Percentiles rank a stretch among this genome's conserved stretches.
These are phyloP conservation scores for Fistulifera pelliculosa DNA, from an alignment of 108 stramenopile genomes.

Conservation along the genomic window DNA sequence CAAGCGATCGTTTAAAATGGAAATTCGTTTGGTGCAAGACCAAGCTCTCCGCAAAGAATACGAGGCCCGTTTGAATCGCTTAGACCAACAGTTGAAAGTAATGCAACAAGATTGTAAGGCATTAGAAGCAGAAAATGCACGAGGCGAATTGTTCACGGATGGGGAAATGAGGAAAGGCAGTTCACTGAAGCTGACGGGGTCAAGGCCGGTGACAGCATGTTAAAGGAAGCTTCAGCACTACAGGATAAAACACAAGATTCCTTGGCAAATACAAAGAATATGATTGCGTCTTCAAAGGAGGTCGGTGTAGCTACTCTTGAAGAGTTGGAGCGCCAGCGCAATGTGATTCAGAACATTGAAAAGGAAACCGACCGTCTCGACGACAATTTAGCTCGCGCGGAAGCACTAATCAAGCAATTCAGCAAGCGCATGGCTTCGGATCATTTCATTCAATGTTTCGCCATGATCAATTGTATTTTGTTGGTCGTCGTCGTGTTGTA, in stretches of 20 bases:
- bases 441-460: constrained; percentile 91
- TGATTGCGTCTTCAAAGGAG: constrained; percentile 76
- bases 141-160: constrained; percentile 54
- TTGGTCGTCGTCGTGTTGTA: constrained; percentile 82
- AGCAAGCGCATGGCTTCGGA: constrained; percentile 92
- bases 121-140: constrained; percentile 42
- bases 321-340: constrained; percentile 82
- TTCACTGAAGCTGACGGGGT: constrained; percentile 32
- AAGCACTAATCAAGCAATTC: constrained; percentile 86
- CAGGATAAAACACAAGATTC: constrained; percentile 83
- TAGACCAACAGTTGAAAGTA: constrained; percentile 47
- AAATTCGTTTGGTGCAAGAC: constrained; percentile 67
- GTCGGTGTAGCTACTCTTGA: constrained; percentile 75
- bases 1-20: constrained; percentile 78
- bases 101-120: constrained; percentile 61
- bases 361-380: constrained; percentile 85
- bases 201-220: constrained; percentile 62
- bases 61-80: constrained; percentile 35
- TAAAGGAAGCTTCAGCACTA: constrained; percentile 47
- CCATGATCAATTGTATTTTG: constrained; percentile 71
- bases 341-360: constrained; percentile 81
- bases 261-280: constrained; percentile 48
- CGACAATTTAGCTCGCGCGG: constrained; percentile 74
- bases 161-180: constrained; percentile 13
- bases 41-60: constrained; percentile 32